Conservation (phyloP, 2,329 filamentous ascomycete genomes). For the Aspergillaceae sp. region DNA sequence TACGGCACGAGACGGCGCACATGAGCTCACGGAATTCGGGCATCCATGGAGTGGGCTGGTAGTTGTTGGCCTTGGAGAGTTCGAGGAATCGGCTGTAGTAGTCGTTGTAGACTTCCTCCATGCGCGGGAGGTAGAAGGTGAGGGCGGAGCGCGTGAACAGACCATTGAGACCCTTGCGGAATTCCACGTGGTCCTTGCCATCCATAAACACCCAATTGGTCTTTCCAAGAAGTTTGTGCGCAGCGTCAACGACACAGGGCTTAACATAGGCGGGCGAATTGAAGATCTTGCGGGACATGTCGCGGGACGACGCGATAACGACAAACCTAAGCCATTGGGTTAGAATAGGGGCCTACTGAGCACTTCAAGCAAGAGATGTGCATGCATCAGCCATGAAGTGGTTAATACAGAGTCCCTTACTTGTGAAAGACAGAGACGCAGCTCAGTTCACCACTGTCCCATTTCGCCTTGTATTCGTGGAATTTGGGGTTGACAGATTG, state of each 20-base stretch:
- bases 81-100: conserved; percentile 76
- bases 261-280: conserved; percentile 89
- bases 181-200: conserved; percentile 89
- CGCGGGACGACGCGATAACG: conserved; percentile 88
- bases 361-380: not conserved
- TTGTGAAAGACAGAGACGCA: conserved; percentile 99
- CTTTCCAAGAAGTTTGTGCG: conserved; percentile 82
- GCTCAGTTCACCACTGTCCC: conserved; percentile 81
- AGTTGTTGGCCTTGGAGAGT: conserved; percentile 61
- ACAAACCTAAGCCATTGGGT: conserved; percentile 60
- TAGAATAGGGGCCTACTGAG: not conserved
- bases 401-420: conserved; percentile 43
- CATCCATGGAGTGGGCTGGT: conserved; percentile 81
- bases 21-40: conserved; percentile 85
- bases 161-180: conserved; percentile 90
- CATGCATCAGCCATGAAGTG: not conserved
- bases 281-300: conserved; percentile 94
- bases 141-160: conserved; percentile 89
- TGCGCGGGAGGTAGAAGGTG: conserved; percentile 77
- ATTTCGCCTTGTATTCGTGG: conserved; percentile 83
- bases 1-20: conserved; percentile 88
- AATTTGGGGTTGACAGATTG: conserved; percentile 89
- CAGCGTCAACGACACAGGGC: conserved; percentile 90
- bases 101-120: conserved; percentile 81
- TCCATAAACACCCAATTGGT: conserved; percentile 98